Evolutionary conservation across 129 eudicot genomes (phyloP).

Genomic region (Cynara cardunculus): DNA sequence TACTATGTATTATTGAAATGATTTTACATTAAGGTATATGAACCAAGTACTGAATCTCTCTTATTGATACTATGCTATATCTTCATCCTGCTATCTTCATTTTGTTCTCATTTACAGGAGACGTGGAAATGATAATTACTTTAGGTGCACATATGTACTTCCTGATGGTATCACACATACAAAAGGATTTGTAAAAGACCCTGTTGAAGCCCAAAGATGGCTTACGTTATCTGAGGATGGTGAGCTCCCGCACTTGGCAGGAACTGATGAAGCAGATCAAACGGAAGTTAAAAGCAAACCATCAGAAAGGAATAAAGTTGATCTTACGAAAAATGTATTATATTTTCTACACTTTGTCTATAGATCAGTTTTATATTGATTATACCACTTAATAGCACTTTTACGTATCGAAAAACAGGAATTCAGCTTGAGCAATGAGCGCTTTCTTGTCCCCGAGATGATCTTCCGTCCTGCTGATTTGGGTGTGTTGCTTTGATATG

Average conservation of each 20-base stretch:
- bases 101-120: slow-evolving; percentile 45
- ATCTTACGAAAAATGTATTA: slow-evolving; percentile 69
- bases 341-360: neutral
- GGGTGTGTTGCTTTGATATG: slow-evolving; percentile 35
- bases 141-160: slow-evolving; percentile 91
- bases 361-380: neutral
- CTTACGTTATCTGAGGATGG: slow-evolving; percentile 42
- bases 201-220: slow-evolving; percentile 56
- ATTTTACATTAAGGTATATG: neutral
- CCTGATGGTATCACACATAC: slow-evolving; percentile 85
- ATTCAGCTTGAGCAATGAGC: slow-evolving; percentile 91
- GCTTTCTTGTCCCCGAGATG: slow-evolving; percentile 99
- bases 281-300: slow-evolving; percentile 37
- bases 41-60: neutral
- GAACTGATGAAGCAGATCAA: slow-evolving; percentile 32
- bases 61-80: neutral
- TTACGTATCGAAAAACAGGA: slow-evolving; percentile 46
- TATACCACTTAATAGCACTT: neutral
- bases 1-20: neutral
- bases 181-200: slow-evolving; percentile 87
- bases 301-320: slow-evolving; percentile 49
- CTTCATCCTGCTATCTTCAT: neutral
- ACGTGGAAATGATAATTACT: slow-evolving; percentile 69
- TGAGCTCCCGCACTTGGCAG: slow-evolving; percentile 19
- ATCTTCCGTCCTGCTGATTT: slow-evolving; percentile 97